Percentiles rank a stretch among this genome's conserved stretches.
Conservation (phyloP, 225 moss, liverwort and hornwort species). For the Ulota crispa region DNA sequence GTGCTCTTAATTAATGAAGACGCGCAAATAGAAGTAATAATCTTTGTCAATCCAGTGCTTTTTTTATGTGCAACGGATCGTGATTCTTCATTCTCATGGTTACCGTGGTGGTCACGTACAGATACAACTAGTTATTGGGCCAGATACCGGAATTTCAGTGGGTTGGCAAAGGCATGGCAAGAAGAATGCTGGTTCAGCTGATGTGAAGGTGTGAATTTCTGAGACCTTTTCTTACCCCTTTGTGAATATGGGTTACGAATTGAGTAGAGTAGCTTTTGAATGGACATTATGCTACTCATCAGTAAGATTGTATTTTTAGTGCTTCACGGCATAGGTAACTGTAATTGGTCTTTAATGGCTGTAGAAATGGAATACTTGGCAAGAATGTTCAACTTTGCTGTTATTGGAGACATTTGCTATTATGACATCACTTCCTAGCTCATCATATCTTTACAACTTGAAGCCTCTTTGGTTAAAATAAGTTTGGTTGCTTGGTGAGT, state of each 20-base stretch:
- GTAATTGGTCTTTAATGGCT: neutral
- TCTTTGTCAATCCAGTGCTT: neutral
- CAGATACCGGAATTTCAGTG: slow-evolving; percentile 79
- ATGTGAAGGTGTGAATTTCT: slow-evolving; percentile 66
- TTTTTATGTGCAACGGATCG: neutral
- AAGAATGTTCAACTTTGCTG: neutral
- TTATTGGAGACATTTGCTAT: neutral
- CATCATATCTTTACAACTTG: neutral
- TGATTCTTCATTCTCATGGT: slow-evolving; percentile 3
- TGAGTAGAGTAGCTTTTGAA: neutral
- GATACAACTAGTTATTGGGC: slow-evolving; percentile 84
- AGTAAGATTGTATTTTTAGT: neutral
- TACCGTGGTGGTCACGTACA: slow-evolving; percentile 33
- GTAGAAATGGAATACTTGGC: neutral
- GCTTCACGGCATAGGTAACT: neutral
- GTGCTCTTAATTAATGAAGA: neutral
- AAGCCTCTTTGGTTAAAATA: neutral
- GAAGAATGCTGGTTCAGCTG: slow-evolving; percentile 87
- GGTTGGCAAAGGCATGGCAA: slow-evolving; percentile 91
- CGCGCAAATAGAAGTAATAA: neutral
- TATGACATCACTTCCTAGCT: neutral
- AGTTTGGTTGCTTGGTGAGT: slow-evolving; percentile 23
- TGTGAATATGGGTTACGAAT: neutral
- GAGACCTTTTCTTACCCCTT: neutral
- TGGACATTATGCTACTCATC: neutral